A percentile compares a stretch with the other conserved stretches of the same genome.
Conservation (phyloP, 2,329 filamentous ascomycete genomes). For the Nothophoma quercina region DNA sequence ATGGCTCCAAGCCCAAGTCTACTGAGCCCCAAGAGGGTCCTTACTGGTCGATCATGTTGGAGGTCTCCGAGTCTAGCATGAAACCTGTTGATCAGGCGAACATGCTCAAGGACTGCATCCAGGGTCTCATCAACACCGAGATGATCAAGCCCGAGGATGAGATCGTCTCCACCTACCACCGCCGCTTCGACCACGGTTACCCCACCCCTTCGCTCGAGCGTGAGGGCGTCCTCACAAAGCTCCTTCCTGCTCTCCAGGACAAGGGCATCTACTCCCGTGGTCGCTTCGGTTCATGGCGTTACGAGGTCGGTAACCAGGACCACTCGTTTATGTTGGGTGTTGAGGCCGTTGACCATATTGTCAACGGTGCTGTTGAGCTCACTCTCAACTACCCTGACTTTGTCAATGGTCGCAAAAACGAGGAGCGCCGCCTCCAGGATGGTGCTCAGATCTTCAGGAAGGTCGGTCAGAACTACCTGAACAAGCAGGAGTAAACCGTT, state of each 20-base stretch:
- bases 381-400: conserved; percentile 98
- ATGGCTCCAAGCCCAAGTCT: conserved; percentile 81
- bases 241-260: conserved; percentile 90
- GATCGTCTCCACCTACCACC: conserved; percentile 98
- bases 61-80: conserved; percentile 93
- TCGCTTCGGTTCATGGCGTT: conserved; percentile 97
- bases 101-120: conserved; percentile 88
- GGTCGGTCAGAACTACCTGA: conserved; percentile 20
- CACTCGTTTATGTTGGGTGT: conserved; percentile 98
- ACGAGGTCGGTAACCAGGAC: conserved; percentile 97
- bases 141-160: conserved; percentile 92
- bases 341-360: conserved; percentile 88
- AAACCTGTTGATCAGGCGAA: conserved; percentile 91
- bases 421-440: conserved; percentile 67
- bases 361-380: conserved; percentile 87
- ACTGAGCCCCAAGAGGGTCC: conserved; percentile 82
- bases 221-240: conserved; percentile 89
- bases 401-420: conserved; percentile 80
- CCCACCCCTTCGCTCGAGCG: conserved; percentile 94
- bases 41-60: conserved; percentile 99
- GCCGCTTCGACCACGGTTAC: conserved; percentile 97
- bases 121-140: conserved; percentile 96
- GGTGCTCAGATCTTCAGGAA: conserved; percentile 63
- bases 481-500: conserved; percentile 19
- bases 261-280: conserved; percentile 94